These are phyloP conservation scores for Penicillium sp. DNA, from an alignment of 2,329 filamentous ascomycete genomes.

Conservation along the genomic window DNA sequence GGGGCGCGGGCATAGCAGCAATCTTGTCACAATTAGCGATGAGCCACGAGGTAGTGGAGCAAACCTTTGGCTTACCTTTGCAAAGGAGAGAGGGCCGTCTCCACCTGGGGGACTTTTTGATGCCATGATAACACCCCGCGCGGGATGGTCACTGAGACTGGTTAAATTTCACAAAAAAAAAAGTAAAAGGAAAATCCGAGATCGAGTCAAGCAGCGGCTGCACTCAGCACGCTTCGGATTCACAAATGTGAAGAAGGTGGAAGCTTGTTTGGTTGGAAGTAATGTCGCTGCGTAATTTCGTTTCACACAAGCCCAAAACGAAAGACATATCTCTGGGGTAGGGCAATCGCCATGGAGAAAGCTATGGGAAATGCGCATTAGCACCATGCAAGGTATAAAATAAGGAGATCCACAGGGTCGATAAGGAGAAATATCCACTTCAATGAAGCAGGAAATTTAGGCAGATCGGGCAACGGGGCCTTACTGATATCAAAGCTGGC, in stretches of 20 bases:
- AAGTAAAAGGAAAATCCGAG: conserved; percentile 17
- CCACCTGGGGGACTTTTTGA: conserved; percentile 31
- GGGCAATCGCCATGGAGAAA: conserved; percentile 45
- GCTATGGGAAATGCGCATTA: conserved; percentile 26
- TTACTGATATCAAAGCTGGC: conserved; percentile 29
- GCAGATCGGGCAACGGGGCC: conserved; percentile 11
- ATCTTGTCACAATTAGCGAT: conserved; percentile 36
- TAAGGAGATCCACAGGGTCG: conserved; percentile 6
- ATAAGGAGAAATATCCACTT: conserved; percentile 3
- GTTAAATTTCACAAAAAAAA: conserved; percentile 21
- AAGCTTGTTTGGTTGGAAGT: conserved; percentile 35
- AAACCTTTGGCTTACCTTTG: conserved; percentile 59
- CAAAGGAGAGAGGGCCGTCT: conserved; percentile 62
- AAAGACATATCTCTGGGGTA: conserved; percentile 47
- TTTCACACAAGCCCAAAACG: conserved; percentile 46
- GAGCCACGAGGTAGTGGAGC: background rate
- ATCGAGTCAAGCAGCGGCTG: conserved; percentile 13
- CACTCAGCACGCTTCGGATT: conserved; percentile 26
- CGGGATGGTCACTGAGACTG: conserved; percentile 17
- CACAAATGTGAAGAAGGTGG: conserved; percentile 19
- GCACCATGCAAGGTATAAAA: background rate
- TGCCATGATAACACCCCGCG: conserved; percentile 31
- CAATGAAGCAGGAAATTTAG: conserved; percentile 1
- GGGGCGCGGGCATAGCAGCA: conserved; percentile 44
- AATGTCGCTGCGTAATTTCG: conserved; percentile 42